Base-by-base conservation (phyloP, 2,329 filamentous ascomycete genomes). In the Hypoxylon sp. region DNA sequence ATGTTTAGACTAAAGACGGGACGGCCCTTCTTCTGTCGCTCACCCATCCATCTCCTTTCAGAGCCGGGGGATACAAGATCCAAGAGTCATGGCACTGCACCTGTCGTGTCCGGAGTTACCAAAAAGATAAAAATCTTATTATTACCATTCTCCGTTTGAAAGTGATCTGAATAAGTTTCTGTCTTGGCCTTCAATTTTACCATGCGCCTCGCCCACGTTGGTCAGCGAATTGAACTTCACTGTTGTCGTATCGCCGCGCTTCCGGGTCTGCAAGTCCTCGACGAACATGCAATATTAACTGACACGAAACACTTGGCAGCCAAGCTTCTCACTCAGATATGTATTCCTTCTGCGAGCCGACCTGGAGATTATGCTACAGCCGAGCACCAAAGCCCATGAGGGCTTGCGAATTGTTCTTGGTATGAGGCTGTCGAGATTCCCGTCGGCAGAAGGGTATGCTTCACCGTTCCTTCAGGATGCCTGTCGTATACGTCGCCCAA, bases 281-380 rank as follows among this genome's bases (percentile, higher is more conserved):
- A 70, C 15, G 63, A 52, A 21, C 46, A 62, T 63, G 68, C 48
- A 60, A 62, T 69, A 69, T 69, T 51, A 57, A 72, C 55, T 71
- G 60, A 70, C 37, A 63, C 64, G 56, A 65, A 65, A 60, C 61
- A 55, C 71, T 73, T 71, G 71, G 68, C 69, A 48, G 64, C 61
- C 68, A 71, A 72, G 63, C 64, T 61, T 44, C 57, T 62, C 50
- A 65, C 56, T 59, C 44, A 68, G 32, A 39, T 57, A 58, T 60
- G 57, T 39, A 67, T 63, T 67, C 54, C 66, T 65, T 32, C 61
- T 66, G 46, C 44, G 44, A 59, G 52, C 37, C 48, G 15, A 11
- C 35, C 19, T 60, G 32, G 53, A 39, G 44, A 50, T 46, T 44
- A 50, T 17, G 27, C 29, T 37, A 48, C 32, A 15, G 19, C 54